Evolutionary conservation across 73 alveolate genomes (phyloP).

Genomic region (Tetrahymena malaccensis): DNA sequence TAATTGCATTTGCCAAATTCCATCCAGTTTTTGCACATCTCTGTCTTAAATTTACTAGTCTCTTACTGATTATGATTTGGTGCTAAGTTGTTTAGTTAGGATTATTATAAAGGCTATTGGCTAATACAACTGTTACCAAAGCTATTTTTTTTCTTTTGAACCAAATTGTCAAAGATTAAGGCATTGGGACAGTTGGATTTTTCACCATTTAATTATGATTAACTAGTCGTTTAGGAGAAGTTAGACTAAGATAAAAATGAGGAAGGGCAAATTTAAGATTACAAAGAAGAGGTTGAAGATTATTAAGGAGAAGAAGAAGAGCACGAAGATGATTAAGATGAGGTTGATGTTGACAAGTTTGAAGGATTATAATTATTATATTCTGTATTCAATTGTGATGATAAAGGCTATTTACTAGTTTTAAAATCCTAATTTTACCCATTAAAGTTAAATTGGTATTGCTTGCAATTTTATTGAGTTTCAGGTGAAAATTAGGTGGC

Average conservation of each 20-base stretch:
- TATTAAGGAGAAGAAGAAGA: background rate
- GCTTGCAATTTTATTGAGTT: background rate
- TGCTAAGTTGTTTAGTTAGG: background rate
- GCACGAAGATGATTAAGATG: background rate
- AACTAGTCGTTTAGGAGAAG: background rate
- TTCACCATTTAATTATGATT: background rate
- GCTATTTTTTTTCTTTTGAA: background rate
- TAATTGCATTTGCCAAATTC: slow-evolving; percentile 79
- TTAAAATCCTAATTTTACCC: background rate
- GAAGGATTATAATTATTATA: background rate
- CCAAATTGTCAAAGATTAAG: background rate
- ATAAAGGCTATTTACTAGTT: background rate
- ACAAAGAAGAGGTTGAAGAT: background rate
- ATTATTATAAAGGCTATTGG: background rate
- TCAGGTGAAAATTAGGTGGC: background rate
- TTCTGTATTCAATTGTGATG: background rate
- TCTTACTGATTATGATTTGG: background rate
- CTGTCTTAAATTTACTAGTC: slow-evolving; percentile 80
- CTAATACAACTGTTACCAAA: background rate
- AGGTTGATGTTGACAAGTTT: background rate
- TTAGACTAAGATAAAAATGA: background rate
- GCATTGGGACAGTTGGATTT: background rate
- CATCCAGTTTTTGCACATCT: slow-evolving; percentile 92
- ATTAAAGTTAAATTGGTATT: background rate
- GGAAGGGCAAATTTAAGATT: background rate